Conservation (phyloP, 495 filamentous ascomycete species). For the Daldinia bambusicola region DNA sequence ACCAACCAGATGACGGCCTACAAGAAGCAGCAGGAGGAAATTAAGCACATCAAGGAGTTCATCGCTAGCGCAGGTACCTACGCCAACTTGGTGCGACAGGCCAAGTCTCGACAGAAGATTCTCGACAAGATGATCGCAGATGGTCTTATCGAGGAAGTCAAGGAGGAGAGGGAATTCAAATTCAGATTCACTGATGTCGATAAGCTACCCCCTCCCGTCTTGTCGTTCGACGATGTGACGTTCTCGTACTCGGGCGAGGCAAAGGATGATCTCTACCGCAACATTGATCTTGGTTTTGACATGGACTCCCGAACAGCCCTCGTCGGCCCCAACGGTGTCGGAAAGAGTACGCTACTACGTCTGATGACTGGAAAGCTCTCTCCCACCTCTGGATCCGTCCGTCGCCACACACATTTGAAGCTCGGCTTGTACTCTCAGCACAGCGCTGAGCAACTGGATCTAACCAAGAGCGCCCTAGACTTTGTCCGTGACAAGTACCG, state of each 20-base stretch:
- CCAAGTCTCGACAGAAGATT: slow-evolving; percentile 99
- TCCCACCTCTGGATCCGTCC: slow-evolving; percentile 82
- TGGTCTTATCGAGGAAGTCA: slow-evolving; percentile 93
- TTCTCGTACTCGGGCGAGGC: slow-evolving; percentile 95
- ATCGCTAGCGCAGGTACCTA: slow-evolving; percentile 99
- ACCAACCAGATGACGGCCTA: slow-evolving; percentile 99
- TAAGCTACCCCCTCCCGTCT: slow-evolving; percentile 94
- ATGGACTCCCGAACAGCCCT: slow-evolving; percentile 99
- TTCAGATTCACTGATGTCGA: slow-evolving; percentile 99
- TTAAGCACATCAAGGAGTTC: slow-evolving; percentile 99
- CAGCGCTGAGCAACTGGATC: slow-evolving; percentile 96
- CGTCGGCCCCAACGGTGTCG: slow-evolving; percentile 98
- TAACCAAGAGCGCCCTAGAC: slow-evolving; percentile 97
- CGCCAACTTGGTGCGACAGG: slow-evolving; percentile 97
- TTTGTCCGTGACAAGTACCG: slow-evolving; percentile 97
- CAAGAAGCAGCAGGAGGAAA: slow-evolving; percentile 98
- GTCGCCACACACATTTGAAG: slow-evolving; percentile 96
- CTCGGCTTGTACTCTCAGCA: slow-evolving; percentile 97
- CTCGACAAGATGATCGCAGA: slow-evolving; percentile 99
- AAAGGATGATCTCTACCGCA: slow-evolving; percentile 92
- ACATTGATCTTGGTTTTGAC: slow-evolving; percentile 97
- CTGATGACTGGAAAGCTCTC: slow-evolving; percentile 97
- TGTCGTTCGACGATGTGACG: slow-evolving; percentile 95
- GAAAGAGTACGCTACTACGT: slow-evolving; percentile 97
- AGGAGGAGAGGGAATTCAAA: slow-evolving; percentile 88